Percentiles rank a stretch among this genome's conserved stretches.
Conservation (phyloP, 179 eudicot species). For the Actinidia polygama region DNA sequence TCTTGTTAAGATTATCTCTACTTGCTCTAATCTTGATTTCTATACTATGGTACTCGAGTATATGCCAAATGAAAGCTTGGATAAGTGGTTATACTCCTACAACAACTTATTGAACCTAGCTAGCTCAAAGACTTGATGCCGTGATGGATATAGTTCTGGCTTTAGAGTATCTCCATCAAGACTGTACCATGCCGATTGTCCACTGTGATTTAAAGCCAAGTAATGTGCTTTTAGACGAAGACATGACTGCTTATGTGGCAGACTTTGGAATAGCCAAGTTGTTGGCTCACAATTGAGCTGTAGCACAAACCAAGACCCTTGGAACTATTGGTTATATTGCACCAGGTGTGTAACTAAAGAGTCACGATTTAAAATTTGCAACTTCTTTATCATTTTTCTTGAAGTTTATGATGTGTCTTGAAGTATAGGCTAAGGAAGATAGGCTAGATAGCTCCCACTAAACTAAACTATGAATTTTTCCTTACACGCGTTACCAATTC, state of each 20-base stretch:
- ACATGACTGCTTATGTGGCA: constrained; percentile 16
- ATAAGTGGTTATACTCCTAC: background rate
- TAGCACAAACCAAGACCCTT: constrained; percentile 3
- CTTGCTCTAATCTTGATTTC: constrained; percentile 11
- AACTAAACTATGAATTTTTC: too few relatives aligned
- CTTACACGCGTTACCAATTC: too few relatives aligned
- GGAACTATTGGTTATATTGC: constrained; percentile 17
- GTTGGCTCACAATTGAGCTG: background rate
- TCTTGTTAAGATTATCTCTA: background rate
- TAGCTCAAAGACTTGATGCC: background rate
- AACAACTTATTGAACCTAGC: background rate
- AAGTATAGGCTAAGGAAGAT: too few relatives aligned
- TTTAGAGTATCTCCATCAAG: constrained; percentile 27
- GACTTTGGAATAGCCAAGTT: constrained; percentile 26
- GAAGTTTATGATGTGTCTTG: too few relatives aligned
- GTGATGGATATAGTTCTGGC: constrained; percentile 22
- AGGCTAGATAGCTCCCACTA: too few relatives aligned
- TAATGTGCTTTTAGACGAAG: constrained; percentile 18
- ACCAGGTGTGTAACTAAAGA: background rate
- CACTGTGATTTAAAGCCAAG: constrained; percentile 26
- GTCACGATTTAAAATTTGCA: too few relatives aligned
- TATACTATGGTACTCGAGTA: background rate
- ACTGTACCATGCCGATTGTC: constrained; percentile 7
- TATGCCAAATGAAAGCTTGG: constrained; percentile 15
- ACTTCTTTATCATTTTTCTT: too few relatives aligned